Base-by-base conservation (phyloP, 768 basidiomycete species). In the Boletus edulis region DNA sequence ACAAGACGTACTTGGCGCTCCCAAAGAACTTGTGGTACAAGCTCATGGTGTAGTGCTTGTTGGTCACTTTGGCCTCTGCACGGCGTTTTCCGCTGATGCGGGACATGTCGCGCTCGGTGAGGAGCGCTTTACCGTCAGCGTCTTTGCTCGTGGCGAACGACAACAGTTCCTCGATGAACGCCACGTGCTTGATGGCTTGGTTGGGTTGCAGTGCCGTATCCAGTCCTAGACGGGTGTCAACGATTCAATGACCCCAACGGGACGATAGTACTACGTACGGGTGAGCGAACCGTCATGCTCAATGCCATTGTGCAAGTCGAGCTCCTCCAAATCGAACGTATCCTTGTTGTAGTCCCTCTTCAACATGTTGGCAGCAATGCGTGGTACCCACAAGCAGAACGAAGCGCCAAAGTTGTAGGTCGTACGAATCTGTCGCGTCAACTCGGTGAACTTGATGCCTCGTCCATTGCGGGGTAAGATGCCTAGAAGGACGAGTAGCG, bases 341-440 rank as follows among this genome's bases (percentile, higher is more conserved):
- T 84, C 89, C 7, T 55, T 77, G 51, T 61, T 57, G 59, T 88
- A 91, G 20, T 71, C 74, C 57, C 78, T 83, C 8, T 77, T 73
- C 52, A 92, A 68, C 72, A 85, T 73, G 8, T 73, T 65, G 4
- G 90, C 86, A 0, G 80, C 78, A 63, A 72, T 81, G 51, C 81
- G 80, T 7, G 87, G 82, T 0, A 87, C 85, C 63, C 82, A 89
- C 60, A 73, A 78, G 60, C 82, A 84, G 72, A 92, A 89, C 3
- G 82, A 77, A 0, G 85, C 73, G 1, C 81, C 73, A 58, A 90
- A 89, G 71, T 91, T 91, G 75, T 79, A 91, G 1, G 86, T 82
- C 31, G 74, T 40, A 0, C 79, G 77, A 57, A 87, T 75, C 11
- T 67, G 72, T 3, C 24, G n/a, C 0, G 59, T 68, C 32, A 83